Conservation (phyloP, 192 early-diverging fungal genomes). For the Linnemannia hyalina region DNA sequence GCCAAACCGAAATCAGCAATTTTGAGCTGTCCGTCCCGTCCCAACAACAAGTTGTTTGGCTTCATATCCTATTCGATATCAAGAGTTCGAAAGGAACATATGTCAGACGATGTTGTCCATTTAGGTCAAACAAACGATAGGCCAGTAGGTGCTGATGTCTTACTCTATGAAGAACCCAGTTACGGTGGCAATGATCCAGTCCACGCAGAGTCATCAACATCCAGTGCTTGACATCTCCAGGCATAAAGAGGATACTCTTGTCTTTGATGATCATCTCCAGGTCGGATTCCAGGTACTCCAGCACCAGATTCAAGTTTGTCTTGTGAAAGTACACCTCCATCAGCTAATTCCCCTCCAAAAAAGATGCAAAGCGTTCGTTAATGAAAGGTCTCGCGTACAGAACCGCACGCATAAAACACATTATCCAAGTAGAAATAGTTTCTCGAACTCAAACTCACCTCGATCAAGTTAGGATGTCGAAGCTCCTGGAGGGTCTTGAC, state of each 20-base stretch:
- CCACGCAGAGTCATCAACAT: conserved; percentile 97
- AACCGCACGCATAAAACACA: too few species aligned
- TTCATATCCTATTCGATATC: conserved; percentile 79
- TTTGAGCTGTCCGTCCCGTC: conserved; percentile 90
- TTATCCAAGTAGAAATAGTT: not conserved
- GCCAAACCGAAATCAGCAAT: conserved; percentile 99
- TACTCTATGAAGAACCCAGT: conserved; percentile 92
- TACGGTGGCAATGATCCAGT: conserved; percentile 90
- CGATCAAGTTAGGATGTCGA: conserved; percentile 92
- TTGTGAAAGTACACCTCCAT: conserved; percentile 95
- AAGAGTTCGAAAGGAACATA: not conserved
- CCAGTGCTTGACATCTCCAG: conserved; percentile 97
- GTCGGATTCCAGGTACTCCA: conserved; percentile 96
- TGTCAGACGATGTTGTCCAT: not conserved
- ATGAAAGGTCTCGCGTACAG: not conserved
- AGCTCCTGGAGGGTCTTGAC: conserved; percentile 95
- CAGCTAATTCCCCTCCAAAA: conserved; percentile 66
- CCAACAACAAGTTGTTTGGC: conserved; percentile 88
- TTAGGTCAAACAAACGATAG: not conserved
- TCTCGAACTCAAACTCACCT: conserved; percentile 60
- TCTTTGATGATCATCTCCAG: conserved; percentile 98
- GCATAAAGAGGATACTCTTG: conserved; percentile 87
- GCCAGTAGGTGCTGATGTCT: not conserved
- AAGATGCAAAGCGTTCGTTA: not conserved
- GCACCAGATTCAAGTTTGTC: conserved; percentile 90